Conservation (phyloP, 225 moss, liverwort and hornwort genomes). For the Pseudisothecium myosuroides region DNA sequence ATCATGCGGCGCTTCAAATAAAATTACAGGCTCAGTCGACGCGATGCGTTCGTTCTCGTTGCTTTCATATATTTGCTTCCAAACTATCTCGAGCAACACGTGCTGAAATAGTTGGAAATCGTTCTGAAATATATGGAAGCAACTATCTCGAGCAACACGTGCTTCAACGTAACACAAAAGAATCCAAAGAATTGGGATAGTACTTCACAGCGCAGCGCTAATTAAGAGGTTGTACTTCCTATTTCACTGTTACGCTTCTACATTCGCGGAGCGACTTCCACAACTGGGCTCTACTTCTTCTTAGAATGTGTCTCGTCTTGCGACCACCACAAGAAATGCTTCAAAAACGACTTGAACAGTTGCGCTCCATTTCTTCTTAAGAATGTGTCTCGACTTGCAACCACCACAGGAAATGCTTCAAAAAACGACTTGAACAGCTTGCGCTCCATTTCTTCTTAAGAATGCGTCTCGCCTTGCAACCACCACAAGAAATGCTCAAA, state of each 20-base stretch:
- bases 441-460: background rate
- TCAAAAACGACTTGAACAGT: conserved; percentile 20
- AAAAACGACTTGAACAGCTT: conserved; percentile 15
- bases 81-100: background rate
- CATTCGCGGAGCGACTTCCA: background rate
- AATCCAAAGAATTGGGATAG: background rate
- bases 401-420: conserved; percentile 58
- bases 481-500: conserved; percentile 68
- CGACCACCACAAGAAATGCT: conserved; percentile 42
- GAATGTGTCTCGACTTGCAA: background rate
- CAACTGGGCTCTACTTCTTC: background rate
- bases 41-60: background rate
- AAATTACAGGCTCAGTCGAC: background rate
- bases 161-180: background rate
- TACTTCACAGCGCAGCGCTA: background rate
- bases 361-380: background rate
- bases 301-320: background rate
- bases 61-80: background rate
- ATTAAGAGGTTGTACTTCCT: background rate
- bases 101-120: too few relatives aligned
- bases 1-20: background rate
- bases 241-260: background rate
- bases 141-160: background rate
- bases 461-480: background rate
- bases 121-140: too few relatives aligned